Conservation (phyloP, 257 asterid species). For the Euphrasia confusa region DNA sequence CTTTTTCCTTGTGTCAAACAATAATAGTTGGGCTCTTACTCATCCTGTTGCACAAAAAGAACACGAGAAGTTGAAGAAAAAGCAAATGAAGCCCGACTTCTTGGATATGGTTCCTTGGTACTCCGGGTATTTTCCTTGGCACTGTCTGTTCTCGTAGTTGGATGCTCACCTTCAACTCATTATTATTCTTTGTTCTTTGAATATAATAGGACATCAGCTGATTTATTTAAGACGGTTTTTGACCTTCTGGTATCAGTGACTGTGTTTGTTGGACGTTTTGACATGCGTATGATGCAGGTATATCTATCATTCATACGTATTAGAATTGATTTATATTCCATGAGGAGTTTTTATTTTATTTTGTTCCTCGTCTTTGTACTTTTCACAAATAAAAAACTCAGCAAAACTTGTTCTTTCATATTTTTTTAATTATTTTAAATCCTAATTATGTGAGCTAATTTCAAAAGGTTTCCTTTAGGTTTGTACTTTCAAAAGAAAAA, state of each 20-base stretch:
- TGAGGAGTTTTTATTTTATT: background rate
- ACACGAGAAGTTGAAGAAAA: constrained; percentile 73
- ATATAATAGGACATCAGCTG: constrained; percentile 86
- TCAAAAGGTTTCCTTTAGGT: too few species aligned
- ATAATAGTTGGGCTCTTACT: constrained; percentile 93
- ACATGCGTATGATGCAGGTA: constrained; percentile 99
- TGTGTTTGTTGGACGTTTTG: constrained; percentile 98
- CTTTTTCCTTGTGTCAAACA: constrained; percentile 2
- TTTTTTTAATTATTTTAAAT: too few species aligned
- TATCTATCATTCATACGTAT: constrained; percentile 6
- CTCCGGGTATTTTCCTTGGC: constrained; percentile 59
- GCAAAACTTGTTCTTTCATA: too few species aligned
- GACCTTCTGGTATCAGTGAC: constrained; percentile 96
- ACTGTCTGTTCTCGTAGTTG: constrained; percentile 4
- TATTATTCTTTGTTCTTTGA: constrained; percentile 23
- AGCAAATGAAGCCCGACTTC: constrained; percentile 92
- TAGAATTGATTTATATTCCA: background rate
- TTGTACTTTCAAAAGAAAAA: too few species aligned
- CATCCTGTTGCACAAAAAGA: constrained; percentile 88
- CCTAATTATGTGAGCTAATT: too few species aligned
- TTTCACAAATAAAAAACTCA: too few species aligned
- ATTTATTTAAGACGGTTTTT: constrained; percentile 94
- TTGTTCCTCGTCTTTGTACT: background rate
- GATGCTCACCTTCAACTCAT: constrained; percentile 19
- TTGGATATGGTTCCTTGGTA: constrained; percentile 99